Evolutionary conservation across 2,329 filamentous ascomycete species (phyloP).

Genomic region (Talaromyces funiculosus): DNA sequence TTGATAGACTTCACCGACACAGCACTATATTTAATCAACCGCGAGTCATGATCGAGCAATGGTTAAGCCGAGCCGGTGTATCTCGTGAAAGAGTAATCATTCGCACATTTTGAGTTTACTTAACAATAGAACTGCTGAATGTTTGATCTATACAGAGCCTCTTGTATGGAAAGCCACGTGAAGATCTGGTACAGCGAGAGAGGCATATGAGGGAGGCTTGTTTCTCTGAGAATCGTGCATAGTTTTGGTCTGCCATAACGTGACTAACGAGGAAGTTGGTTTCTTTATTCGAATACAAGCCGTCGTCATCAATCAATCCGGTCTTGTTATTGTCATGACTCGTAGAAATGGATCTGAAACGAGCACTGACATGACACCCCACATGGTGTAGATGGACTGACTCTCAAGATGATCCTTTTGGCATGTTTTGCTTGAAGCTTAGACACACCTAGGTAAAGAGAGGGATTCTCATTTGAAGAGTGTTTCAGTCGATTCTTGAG

Average conservation of each 20-base stretch:
- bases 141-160: background rate
- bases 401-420: background rate
- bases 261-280: background rate
- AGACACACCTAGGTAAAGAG: background rate
- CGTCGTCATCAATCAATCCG: background rate
- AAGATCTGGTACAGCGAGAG: too few species aligned
- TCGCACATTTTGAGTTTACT: too few species aligned
- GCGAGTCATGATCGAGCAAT: too few species aligned
- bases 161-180: background rate
- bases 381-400: background rate
- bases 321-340: background rate
- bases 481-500: background rate
- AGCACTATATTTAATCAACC: background rate
- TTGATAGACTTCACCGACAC: background rate
- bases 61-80: background rate
- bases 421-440: background rate
- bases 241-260: too few species aligned
- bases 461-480: background rate
- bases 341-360: background rate
- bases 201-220: too few species aligned
- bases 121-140: too few species aligned
- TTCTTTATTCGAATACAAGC: too few species aligned
- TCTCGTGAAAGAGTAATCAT: background rate
- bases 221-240: too few species aligned
- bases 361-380: background rate